Base-by-base conservation (phyloP, 768 basidiomycete species). In the Suillus clintonianus region DNA sequence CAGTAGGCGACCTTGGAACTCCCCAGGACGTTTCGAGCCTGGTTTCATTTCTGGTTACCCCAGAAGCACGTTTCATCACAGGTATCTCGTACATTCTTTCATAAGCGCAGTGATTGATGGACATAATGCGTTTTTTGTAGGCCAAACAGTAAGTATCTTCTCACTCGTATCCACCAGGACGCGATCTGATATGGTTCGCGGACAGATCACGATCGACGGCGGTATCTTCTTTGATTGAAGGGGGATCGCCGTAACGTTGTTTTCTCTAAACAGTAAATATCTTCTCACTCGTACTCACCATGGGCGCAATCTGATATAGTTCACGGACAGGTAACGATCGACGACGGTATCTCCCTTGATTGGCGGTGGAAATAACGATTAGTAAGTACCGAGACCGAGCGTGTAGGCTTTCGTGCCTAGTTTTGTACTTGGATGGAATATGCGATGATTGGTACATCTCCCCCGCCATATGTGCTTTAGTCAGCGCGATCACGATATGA, bases 21-120 rank as follows among this genome's bases (percentile, higher is more conserved):
- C 14, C 73, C 36, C 64, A 74, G 9, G 81, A 80, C 39, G 45
- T 81, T n/a, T 78, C 78, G 1, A 68, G 63, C 19, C 71, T 81
- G 0, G 81, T 81, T 5, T 71, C 76, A 7, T 81, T 74, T 63
- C 66, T 81, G 22, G 76, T 63, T 1, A 76, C 75, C 2, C 70
- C 74, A 4, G 74, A 76, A 22, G 72, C 79, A 14, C 68, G 68
- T 63, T 75, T 70, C 30, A 50, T 81, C 62, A 80, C 78, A 53
- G 79, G 79, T 74, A 64, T 15, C 64, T 58, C 6, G 30, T 19
- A 15, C 4, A 48, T n/a, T 36, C 11, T 41, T 22, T 47, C n/a
- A 24, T 17, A 15, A 27, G 10, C 14, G 60, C 51, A 37, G 15
- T 50, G 63, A 42, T 48, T 32, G 45, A 14, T 13, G 4, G 41